Evolutionary conservation across 2,329 filamentous ascomycete species (phyloP).

Genomic region (Trichoderma sp.): DNA sequence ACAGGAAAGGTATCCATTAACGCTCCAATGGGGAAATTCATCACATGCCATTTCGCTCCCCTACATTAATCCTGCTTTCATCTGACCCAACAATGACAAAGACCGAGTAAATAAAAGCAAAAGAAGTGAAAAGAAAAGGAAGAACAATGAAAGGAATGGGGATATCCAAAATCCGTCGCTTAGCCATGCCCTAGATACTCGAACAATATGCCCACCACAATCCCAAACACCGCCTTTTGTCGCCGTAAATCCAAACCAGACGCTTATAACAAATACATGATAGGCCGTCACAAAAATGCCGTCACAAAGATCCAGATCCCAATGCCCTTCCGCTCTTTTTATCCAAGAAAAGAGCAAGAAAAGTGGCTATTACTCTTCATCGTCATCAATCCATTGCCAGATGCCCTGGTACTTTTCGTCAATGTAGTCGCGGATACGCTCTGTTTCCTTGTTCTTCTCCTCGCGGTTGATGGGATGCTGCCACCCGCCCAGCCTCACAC

Average conservation of each 20-base stretch:
- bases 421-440: background rate
- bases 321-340: background rate
- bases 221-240: background rate
- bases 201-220: background rate
- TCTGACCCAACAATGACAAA: background rate
- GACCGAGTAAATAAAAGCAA: background rate
- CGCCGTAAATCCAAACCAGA: background rate
- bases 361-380: background rate
- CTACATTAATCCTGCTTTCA: background rate
- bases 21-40: background rate
- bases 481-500: background rate
- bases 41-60: background rate
- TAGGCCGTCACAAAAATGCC: background rate
- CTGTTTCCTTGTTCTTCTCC: background rate
- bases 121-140: background rate
- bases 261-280: background rate
- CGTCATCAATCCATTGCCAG: background rate
- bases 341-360: background rate
- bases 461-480: conserved; percentile 1
- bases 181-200: background rate
- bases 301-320: background rate
- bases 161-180: background rate
- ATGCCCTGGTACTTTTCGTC: background rate
- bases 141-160: too few relatives aligned
- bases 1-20: background rate